Base-by-base conservation (phyloP, 108 stramenopile species). In the Cyclotella cryptica region DNA sequence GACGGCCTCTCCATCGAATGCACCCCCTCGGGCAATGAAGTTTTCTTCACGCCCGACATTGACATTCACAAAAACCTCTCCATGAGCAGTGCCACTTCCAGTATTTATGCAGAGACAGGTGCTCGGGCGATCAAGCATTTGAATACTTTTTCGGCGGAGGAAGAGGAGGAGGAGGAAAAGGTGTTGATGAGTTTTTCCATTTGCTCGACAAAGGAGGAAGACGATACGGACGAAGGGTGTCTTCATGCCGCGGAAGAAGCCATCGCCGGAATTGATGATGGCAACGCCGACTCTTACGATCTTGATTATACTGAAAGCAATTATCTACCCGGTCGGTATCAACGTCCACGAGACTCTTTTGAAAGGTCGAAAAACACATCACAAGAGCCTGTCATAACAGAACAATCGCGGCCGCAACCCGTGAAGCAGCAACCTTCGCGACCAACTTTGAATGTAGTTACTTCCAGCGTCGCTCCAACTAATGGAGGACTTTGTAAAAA, bases 341-440 rank as follows among this genome's bases (percentile, higher is more conserved):
- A 21, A 54, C 51, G 68, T 54, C 68, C 68, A 26, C 19, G 27
- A 21, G 68, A 69, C 43, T 69, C 68, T 35, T 42, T 69, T 8
- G 47, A 35, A 35, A 35, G 35, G 30, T 63, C 21, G 57, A 58
- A 9, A 26, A 14, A 15, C 26, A 18, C 18, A 14, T 27, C 21
- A 14, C 6, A 27, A 2, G 10, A 58, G 2, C 13, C 9, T 58
- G 22, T 58, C 24, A 27, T 22, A 2, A 14, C 18, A 28, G 24
- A 58, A 14, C 24, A 58, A 4, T 14, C 22, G 26, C 26, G 14
- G 22, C 13, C 62, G n/a, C 2, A 41, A 21, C 39, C 14, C 4
- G 4, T 2, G 30, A 2, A n/a, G 9, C 63, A 14, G 10, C 21
- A 24, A 3, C 57, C 27, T 6, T 22, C 13, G 21, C 57, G 22